These are phyloP conservation scores for Flueggea neowawraea DNA, from an alignment of 441 rosid genomes.

Conservation along the genomic window DNA sequence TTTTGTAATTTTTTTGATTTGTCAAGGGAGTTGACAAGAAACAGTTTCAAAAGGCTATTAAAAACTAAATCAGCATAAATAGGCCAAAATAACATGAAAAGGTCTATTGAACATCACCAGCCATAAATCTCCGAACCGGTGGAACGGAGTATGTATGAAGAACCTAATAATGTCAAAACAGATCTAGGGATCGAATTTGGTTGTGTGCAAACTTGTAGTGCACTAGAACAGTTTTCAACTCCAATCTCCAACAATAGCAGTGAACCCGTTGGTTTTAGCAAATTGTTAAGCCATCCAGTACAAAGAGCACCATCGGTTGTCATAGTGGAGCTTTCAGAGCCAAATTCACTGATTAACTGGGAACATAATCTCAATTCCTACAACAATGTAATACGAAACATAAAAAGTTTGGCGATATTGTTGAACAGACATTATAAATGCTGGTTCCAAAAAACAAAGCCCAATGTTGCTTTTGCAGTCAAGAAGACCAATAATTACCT, in stretches of 20 bases:
- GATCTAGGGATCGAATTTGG: slow-evolving; percentile 87
- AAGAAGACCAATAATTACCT: slow-evolving; percentile 40
- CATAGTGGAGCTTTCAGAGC: slow-evolving; percentile 61
- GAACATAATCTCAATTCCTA: slow-evolving; percentile 88
- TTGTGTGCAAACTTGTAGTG: slow-evolving; percentile 62
- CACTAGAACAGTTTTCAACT: slow-evolving; percentile 42
- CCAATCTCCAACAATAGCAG: slow-evolving; percentile 49
- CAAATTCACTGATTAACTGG: slow-evolving; percentile 69
- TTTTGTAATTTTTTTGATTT: too few species aligned
- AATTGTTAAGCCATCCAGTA: slow-evolving; percentile 81
- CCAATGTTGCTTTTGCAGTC: too few species aligned
- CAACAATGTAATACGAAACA: slow-evolving; percentile 20
- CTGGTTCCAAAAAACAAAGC: too few species aligned
- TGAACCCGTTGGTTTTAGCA: slow-evolving; percentile 57
- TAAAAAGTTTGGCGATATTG: not conserved
- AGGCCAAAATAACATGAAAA: not conserved
- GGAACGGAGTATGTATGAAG: slow-evolving; percentile 89
- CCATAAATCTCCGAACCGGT: slow-evolving; percentile 97
- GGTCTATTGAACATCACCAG: slow-evolving; percentile 48
- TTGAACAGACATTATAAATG: too few species aligned
- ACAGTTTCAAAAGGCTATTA: too few species aligned
- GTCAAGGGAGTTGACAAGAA: too few species aligned
- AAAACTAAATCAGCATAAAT: slow-evolving; percentile 1
- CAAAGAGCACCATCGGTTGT: slow-evolving; percentile 71
- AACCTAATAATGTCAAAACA: slow-evolving; percentile 76